phyloP scores from a whole-genome alignment of 1,284 basidiomycete genomes.

The Tilletia walkeri region DNA sequence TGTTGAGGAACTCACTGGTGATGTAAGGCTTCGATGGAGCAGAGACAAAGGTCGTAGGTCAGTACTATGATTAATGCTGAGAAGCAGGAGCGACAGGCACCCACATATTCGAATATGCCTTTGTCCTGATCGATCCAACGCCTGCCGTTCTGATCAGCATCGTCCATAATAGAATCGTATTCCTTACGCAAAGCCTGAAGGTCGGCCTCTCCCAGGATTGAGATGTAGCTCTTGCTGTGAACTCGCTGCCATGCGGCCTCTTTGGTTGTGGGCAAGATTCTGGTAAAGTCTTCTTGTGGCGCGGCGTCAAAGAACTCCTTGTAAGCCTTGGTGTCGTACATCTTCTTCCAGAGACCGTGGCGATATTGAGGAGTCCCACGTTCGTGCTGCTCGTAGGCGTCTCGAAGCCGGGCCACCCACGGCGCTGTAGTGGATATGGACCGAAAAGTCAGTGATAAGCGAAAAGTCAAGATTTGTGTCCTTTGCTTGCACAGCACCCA shows the following conservation, averaged over 20 bases:
- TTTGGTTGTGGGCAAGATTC: constrained; percentile 40
- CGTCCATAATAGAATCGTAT: constrained; percentile 26
- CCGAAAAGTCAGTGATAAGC: not conserved
- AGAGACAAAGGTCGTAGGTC: not conserved
- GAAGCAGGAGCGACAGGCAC: not conserved
- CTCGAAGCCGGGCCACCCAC: constrained; percentile 45
- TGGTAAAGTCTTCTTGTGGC: constrained; percentile 31
- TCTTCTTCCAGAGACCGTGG: constrained; percentile 45
- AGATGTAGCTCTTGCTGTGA: constrained; percentile 44
- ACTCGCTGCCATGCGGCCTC: constrained; percentile 31
- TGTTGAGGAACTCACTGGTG: constrained; percentile 1
- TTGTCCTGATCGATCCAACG: constrained; percentile 46
- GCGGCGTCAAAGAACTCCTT: constrained; percentile 25
- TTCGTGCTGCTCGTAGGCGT: constrained; percentile 47
- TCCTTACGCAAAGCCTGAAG: constrained; percentile 28
- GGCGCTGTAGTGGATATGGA: constrained; percentile 25
- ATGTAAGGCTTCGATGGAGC: not conserved
- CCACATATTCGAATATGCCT: constrained; percentile 43
- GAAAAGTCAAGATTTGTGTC: not conserved
- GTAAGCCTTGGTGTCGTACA: constrained; percentile 39
- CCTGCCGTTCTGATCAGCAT: constrained; percentile 23
- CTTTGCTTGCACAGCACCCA: constrained; percentile 2
- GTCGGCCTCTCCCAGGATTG: constrained; percentile 29
- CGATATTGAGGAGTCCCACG: constrained; percentile 48
- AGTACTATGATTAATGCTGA: not conserved